Evolutionary conservation across 164 flowering plant genomes (phyloP).

Genomic region (Nymphaea thermarum): DNA sequence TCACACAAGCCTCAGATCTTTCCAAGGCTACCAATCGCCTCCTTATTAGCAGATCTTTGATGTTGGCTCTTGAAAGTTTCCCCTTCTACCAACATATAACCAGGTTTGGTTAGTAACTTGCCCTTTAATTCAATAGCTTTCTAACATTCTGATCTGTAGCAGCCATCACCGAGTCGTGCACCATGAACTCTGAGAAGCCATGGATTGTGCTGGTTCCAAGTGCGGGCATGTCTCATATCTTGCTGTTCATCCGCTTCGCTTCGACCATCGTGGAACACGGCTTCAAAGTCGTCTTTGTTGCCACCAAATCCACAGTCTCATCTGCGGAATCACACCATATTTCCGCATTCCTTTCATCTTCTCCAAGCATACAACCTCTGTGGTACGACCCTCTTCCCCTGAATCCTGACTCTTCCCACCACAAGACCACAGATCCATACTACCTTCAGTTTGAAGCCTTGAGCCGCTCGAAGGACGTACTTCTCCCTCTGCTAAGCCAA

Average conservation of each 20-base stretch:
- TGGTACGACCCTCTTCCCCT: slow-evolving; percentile 14
- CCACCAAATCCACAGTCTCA: slow-evolving; percentile 12
- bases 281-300: slow-evolving; percentile 10
- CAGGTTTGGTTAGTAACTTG: too few relatives aligned
- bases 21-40: too few relatives aligned
- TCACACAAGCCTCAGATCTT: too few relatives aligned
- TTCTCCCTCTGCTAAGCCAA: slow-evolving; percentile 18
- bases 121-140: too few relatives aligned
- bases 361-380: slow-evolving; percentile 3
- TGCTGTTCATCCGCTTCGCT: slow-evolving; percentile 13
- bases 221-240: slow-evolving; percentile 30
- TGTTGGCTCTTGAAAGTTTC: too few relatives aligned
- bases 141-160: too few relatives aligned
- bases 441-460: slow-evolving; percentile 26
- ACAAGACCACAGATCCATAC: slow-evolving; percentile 22
- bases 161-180: too few relatives aligned
- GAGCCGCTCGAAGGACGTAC: slow-evolving; percentile 21
- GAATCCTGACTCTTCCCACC: slow-evolving; percentile 2
- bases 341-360: slow-evolving; percentile 3
- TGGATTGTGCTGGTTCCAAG: slow-evolving; percentile 13
- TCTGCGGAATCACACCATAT: slow-evolving; percentile 3
- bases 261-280: slow-evolving; percentile 6
- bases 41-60: too few relatives aligned
- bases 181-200: too few relatives aligned
- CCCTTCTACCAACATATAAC: too few relatives aligned